A percentile compares a stretch with the other conserved stretches of the same genome.
These are phyloP conservation scores for Coemansia furcata DNA, from an alignment of 192 early-diverging fungal species.

Conservation along the genomic window DNA sequence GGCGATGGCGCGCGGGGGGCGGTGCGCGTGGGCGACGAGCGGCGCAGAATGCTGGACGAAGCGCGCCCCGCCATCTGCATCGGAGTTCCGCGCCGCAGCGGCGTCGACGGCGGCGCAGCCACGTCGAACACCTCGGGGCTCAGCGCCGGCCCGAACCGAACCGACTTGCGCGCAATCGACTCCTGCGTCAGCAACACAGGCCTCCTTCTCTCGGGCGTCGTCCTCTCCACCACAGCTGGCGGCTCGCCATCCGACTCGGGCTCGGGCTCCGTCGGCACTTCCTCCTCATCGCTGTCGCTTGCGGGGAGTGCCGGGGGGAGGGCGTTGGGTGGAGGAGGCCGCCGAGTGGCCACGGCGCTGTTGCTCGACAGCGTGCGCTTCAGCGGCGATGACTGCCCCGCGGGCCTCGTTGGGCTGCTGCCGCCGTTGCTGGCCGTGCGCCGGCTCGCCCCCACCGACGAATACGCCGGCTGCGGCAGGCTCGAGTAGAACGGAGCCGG, in stretches of 20 bases:
- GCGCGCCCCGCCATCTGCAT: slow-evolving; percentile 22
- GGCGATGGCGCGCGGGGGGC: not conserved
- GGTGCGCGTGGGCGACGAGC: not conserved
- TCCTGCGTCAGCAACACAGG: not conserved
- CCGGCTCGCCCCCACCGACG: not conserved
- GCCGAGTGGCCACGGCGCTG: not conserved
- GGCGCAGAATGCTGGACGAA: slow-evolving; percentile 40
- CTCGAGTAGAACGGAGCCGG: slow-evolving; percentile 13
- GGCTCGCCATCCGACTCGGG: slow-evolving; percentile 13
- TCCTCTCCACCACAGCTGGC: not conserved
- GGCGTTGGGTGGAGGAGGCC: not conserved
- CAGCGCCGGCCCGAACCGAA: slow-evolving; percentile 58
- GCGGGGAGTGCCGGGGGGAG: not conserved
- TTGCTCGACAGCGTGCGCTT: slow-evolving; percentile 34
- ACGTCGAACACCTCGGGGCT: slow-evolving; percentile 62
- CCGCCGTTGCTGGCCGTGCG: not conserved
- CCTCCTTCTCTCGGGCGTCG: not conserved
- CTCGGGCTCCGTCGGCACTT: slow-evolving; percentile 35
- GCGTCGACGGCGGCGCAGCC: slow-evolving; percentile 55
- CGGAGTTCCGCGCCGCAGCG: slow-evolving; percentile 57
- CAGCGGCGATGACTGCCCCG: slow-evolving; percentile 24
- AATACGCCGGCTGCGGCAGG: slow-evolving; percentile 3
- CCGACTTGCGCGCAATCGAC: slow-evolving; percentile 27
- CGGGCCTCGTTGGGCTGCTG: not conserved
- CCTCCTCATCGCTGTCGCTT: slow-evolving; percentile 9